These are phyloP conservation scores for Fusarium veterinarium DNA, from an alignment of 2,329 filamentous ascomycete genomes.

Conservation along the genomic window DNA sequence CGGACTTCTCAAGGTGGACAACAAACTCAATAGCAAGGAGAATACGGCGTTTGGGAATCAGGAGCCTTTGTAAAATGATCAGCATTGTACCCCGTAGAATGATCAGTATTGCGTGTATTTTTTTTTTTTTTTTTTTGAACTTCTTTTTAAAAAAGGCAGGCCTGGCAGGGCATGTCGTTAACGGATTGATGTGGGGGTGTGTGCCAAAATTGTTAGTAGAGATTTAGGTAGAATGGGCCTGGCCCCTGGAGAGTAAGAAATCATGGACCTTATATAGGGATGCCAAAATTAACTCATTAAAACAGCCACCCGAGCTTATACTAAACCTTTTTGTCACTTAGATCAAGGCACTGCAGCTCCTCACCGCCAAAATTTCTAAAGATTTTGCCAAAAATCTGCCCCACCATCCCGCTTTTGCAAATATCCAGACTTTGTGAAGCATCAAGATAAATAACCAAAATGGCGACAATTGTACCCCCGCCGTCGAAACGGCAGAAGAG, in stretches of 20 bases:
- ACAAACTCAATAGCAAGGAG: constrained; percentile 23
- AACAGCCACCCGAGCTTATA: not conserved
- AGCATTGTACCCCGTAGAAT: not conserved
- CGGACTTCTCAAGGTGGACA: constrained; percentile 39
- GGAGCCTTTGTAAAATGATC: not conserved
- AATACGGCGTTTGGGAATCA: not conserved
- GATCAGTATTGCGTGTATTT: not conserved
- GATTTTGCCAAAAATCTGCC: constrained; percentile 48
- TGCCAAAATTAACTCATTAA: not conserved
- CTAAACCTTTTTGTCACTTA: not conserved
- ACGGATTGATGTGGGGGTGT: constrained; percentile 23
- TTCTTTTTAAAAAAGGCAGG: constrained; percentile 1
- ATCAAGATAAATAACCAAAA: constrained; percentile 50
- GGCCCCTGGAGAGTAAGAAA: not conserved
- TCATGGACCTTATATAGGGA: not conserved
- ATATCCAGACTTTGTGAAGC: constrained; percentile 14
- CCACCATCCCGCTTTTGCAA: constrained; percentile 40
- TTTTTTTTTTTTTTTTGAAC: not conserved
- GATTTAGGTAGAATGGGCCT: not conserved
- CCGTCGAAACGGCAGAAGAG: constrained; percentile 89
- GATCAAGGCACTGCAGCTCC: constrained; percentile 19
- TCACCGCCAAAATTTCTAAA: constrained; percentile 49
- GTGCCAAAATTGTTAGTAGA: constrained; percentile 35
- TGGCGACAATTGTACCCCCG: constrained; percentile 86
- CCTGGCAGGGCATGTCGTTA: constrained; percentile 21